Evolutionary conservation across 108 stramenopile species (phyloP).

Genomic region (Parietichytrium sp.): DNA sequence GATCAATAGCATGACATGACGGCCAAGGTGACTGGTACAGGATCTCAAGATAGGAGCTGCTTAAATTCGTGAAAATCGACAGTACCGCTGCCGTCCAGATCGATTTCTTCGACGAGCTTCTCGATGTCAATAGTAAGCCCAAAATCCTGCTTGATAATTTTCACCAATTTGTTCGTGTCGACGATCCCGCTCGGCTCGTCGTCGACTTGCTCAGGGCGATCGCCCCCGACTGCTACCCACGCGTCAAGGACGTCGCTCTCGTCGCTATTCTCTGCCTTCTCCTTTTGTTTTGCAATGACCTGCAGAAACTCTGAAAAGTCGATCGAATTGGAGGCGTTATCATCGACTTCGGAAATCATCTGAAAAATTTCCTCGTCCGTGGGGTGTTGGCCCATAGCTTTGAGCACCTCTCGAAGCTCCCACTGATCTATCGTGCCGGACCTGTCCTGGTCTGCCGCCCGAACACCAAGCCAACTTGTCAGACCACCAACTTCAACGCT

Average conservation of each 20-base stretch:
- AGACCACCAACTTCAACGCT: background rate
- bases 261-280: conserved; percentile 56
- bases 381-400: conserved; percentile 84
- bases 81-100: conserved; percentile 74
- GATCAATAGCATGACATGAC: no score
- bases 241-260: conserved; percentile 78
- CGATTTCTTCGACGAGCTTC: conserved; percentile 72
- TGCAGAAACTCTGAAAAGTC: conserved; percentile 86
- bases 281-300: conserved; percentile 85
- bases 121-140: conserved; percentile 80
- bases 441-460: conserved; percentile 34
- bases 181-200: conserved; percentile 49
- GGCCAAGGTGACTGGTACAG: no score
- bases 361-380: conserved; percentile 88
- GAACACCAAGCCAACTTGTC: background rate
- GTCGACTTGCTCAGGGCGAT: conserved; percentile 64
- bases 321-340: conserved; percentile 80
- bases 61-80: conserved; percentile 82
- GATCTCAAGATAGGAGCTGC: no score
- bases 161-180: conserved; percentile 65
- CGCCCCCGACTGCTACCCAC: conserved; percentile 82
- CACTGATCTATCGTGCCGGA: conserved; percentile 80
- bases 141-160: conserved; percentile 79
- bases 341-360: conserved; percentile 78
- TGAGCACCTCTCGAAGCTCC: conserved; percentile 78